Percentiles rank a stretch among this genome's conserved stretches.
These are phyloP conservation scores for Pythium biforme DNA, from an alignment of 352 stramenopile genomes.

Conservation along the genomic window DNA sequence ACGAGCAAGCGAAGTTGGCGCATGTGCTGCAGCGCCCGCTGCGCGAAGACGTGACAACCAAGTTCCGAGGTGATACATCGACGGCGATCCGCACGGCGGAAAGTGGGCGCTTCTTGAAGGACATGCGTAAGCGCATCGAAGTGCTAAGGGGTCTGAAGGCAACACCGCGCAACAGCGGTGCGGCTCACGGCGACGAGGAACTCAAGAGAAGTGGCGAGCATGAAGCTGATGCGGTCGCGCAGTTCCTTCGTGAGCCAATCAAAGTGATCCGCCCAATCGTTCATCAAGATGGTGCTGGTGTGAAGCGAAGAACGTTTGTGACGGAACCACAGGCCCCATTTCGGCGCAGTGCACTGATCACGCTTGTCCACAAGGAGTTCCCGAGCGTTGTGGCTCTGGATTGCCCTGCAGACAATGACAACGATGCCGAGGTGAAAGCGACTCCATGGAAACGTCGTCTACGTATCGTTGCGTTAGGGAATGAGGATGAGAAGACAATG, in stretches of 20 bases:
- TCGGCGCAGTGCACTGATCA: conserved; percentile 52
- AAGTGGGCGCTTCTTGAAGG: conserved; percentile 18
- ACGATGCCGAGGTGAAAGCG: conserved; percentile 27
- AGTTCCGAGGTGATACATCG: conserved; percentile 17
- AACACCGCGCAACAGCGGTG: neutral
- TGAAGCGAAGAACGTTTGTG: conserved; percentile 38
- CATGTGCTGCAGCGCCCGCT: conserved; percentile 11
- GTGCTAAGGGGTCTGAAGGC: neutral
- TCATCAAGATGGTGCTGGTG: conserved; percentile 22
- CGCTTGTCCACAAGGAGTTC: conserved; percentile 46
- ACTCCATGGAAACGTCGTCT: conserved; percentile 66
- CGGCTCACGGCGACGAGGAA: neutral
- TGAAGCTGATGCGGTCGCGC: neutral
- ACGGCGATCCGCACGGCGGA: conserved; percentile 20
- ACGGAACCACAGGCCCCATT: conserved; percentile 66
- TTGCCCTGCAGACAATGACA: conserved; percentile 60
- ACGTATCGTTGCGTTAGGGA: conserved; percentile 37
- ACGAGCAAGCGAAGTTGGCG: conserved; percentile 33
- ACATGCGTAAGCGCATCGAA: conserved; percentile 15
- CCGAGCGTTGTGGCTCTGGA: conserved; percentile 49
- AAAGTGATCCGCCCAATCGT: conserved; percentile 5
- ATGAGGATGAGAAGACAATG: conserved; percentile 7
- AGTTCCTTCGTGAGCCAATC: conserved; percentile 14
- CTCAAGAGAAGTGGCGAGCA: neutral
- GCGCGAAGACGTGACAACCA: conserved; percentile 22